These are phyloP conservation scores for Dendrocalamus sinicus DNA, from an alignment of 176 grass and related monocot genomes.

Conservation along the genomic window DNA sequence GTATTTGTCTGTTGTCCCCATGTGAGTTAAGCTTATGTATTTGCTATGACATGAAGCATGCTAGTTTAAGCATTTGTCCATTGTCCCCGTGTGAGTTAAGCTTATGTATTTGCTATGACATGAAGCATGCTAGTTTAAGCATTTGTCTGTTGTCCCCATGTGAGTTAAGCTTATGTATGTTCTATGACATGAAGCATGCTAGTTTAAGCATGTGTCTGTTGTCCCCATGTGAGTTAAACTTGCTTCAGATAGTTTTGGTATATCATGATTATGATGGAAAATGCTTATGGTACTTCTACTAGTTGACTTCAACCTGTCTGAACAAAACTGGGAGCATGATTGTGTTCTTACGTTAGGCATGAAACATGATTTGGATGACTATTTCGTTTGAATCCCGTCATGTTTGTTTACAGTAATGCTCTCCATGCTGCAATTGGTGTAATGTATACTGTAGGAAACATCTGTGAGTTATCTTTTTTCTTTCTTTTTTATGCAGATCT, in stretches of 20 bases:
- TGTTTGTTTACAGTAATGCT: neutral
- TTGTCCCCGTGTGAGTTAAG: neutral
- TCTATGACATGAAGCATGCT: slow-evolving; percentile 16
- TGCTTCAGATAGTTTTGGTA: neutral
- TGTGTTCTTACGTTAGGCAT: neutral
- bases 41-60: neutral
- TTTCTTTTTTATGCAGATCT: slow-evolving; percentile 62
- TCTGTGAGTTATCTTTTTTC: slow-evolving; percentile 5
- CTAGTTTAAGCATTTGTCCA: neutral
- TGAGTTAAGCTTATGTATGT: slow-evolving; percentile 18
- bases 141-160: neutral
- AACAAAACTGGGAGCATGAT: neutral
- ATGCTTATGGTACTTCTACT: neutral
- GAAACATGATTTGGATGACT: neutral
- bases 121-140: slow-evolving; percentile 19
- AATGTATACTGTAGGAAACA: neutral
- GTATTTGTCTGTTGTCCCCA: too few relatives aligned
- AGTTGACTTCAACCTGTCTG: neutral
- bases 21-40: neutral
- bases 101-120: neutral
- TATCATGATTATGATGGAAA: slow-evolving; percentile 2
- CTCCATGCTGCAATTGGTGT: neutral
- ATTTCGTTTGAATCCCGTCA: neutral
- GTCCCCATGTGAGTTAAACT: neutral
- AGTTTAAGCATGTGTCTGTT: neutral